Evolutionary conservation across 129 eudicot genomes (phyloP), one percentile per base, ranked within the genome.

Genomic region (Helianthus annuus): DNA sequence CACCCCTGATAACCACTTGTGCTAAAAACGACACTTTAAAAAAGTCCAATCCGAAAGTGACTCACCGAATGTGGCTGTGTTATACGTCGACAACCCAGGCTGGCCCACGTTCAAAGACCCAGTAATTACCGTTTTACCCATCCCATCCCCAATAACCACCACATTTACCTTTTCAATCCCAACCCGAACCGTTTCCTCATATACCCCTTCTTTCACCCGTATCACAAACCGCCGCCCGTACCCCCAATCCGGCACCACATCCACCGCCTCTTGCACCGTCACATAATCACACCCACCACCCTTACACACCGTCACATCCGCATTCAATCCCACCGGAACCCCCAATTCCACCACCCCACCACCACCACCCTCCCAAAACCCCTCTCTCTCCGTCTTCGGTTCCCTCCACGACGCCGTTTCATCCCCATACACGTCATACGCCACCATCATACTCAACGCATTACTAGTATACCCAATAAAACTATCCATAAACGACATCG

Each of bases 131-230:
- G 91, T 92, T 82, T 89, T 92, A 15, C 96, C 98, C 83, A 89
- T 81, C 15, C 98, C 98, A 68, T 92, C 98, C 6, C 98, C 98
- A 56, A 85, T 59, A 46, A 92, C 77, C 70, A 87, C 92, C 88
- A 89, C 76, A 72, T 92, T 92, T 83, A 60, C 80, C 79, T 92
- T 89, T 62, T 92, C 89, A 63, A 89, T 34, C 36, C 91, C 85
- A 1, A 92, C 87, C 88, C 98, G 76, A 63, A 92, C 96, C 70
- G 70, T 89, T 67, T 92, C 98, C 39, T 82, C 87, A 49, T 89
- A 92, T 64, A 87, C 81, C 73, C 97, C 97, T 0, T 71, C 83
- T 66, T 83, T 85, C 3, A 92, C 85, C 81, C 68, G 7, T 3
- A 92, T 81, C 85, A 89, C 96, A 44, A 79, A 87, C 80, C 78